phyloP scores from a whole-genome alignment of 163 green algal genomes.

The Chloromonas sp. region DNA sequence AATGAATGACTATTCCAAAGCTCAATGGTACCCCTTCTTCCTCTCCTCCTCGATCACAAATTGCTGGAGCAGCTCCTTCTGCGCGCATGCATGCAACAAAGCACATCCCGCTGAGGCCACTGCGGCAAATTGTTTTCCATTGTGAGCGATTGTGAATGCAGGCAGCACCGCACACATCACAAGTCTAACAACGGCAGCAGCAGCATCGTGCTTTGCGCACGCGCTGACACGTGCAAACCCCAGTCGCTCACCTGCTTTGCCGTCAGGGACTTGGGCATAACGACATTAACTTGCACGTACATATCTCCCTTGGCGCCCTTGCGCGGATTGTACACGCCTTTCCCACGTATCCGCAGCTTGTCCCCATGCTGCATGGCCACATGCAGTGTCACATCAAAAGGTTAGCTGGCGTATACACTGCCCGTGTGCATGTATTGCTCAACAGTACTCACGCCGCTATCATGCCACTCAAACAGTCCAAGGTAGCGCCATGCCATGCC shows the following conservation, averaged over 20 bases:
- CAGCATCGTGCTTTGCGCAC: not conserved
- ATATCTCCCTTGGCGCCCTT: not conserved
- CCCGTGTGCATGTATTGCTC: too few relatives aligned
- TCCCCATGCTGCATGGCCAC: slow-evolving; percentile 4
- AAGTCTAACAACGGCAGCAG: not conserved
- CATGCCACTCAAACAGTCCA: too few relatives aligned
- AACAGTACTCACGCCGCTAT: too few relatives aligned
- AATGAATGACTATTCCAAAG: too few relatives aligned
- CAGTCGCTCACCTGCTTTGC: not conserved
- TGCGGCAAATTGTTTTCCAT: too few relatives aligned
- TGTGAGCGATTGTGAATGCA: not conserved
- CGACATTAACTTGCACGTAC: not conserved
- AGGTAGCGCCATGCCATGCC: too few relatives aligned
- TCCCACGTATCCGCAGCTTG: slow-evolving; percentile 5
- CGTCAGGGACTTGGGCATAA: not conserved
- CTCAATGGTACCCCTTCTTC: not conserved
- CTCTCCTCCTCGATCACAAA: not conserved
- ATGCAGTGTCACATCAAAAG: not conserved
- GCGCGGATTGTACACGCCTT: slow-evolving; percentile 1
- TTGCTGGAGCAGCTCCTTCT: not conserved
- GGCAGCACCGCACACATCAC: not conserved
- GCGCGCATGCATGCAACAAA: too few relatives aligned
- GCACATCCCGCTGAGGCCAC: too few relatives aligned
- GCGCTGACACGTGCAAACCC: not conserved
- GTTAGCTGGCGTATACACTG: not conserved